Conservation (phyloP, 306 rosid species). For the Astragalus glycyphyllos region DNA sequence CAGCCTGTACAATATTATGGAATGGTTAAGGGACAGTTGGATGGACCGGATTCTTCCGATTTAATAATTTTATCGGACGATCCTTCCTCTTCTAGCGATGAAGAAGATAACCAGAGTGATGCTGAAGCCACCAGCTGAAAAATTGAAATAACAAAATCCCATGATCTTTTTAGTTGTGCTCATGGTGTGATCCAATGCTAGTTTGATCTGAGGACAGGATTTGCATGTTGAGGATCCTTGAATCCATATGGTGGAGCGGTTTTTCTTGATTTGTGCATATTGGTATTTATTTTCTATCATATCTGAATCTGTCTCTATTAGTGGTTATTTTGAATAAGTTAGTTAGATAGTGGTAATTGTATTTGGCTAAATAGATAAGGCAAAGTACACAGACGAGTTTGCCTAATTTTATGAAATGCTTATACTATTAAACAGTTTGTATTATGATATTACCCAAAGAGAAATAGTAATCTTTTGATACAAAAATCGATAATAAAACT, state of each 20-base stretch:
- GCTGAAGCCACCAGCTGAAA: slow-evolving; percentile 44
- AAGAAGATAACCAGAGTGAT: slow-evolving; percentile 42
- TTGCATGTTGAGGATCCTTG: slow-evolving; percentile 20
- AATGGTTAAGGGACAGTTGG: slow-evolving; percentile 5
- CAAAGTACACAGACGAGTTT: not conserved
- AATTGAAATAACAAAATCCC: slow-evolving; percentile 13
- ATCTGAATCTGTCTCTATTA: not conserved
- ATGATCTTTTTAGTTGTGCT: slow-evolving; percentile 24
- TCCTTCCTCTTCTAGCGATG: slow-evolving; percentile 23
- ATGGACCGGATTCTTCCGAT: slow-evolving; percentile 33
- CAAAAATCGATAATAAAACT: too few species aligned
- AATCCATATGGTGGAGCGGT: slow-evolving; percentile 28
- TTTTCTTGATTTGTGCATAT: slow-evolving; percentile 19
- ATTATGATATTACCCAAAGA: too few species aligned
- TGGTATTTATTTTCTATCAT: slow-evolving; percentile 30
- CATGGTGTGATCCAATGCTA: slow-evolving; percentile 20
- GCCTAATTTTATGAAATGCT: not conserved
- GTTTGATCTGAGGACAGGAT: not conserved
- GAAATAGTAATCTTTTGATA: too few species aligned
- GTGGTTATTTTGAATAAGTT: not conserved
- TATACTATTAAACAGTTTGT: not conserved
- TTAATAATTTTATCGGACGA: slow-evolving; percentile 38
- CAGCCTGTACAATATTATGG: slow-evolving; percentile 27
- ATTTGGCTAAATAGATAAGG: not conserved
- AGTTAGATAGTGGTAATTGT: slow-evolving; percentile 1